phyloP scores from a whole-genome alignment of 805 yeast genomes.

The Saccharomyces jurei region DNA sequence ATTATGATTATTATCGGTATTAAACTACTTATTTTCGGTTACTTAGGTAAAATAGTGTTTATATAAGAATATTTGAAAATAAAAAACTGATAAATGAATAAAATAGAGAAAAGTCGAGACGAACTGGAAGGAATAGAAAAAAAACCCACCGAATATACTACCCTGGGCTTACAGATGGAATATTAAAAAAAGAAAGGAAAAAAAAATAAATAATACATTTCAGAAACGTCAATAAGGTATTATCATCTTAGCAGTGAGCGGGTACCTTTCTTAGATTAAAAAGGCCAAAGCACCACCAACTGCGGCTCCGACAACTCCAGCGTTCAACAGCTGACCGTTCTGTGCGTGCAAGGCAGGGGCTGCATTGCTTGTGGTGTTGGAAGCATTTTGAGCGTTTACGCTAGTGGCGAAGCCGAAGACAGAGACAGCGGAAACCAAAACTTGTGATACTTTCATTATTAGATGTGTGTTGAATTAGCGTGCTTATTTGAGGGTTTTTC shows the following conservation, averaged over 20 bases:
- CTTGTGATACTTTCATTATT: constrained; percentile 8
- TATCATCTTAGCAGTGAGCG: not conserved
- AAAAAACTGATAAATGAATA: not conserved
- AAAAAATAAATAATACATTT: constrained; percentile 1
- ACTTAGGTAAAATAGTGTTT: not conserved
- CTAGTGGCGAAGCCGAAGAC: constrained; percentile 5
- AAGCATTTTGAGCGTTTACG: constrained; percentile 4
- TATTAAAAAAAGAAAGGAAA: not conserved
- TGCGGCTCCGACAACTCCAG: constrained; percentile 10
- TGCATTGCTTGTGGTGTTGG: constrained; percentile 4
- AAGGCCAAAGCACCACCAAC: constrained; percentile 12
- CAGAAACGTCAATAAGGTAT: not conserved
- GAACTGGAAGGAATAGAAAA: not conserved
- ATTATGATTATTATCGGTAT: not conserved
- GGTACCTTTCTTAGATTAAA: constrained; percentile 1
- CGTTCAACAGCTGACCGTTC: not conserved
- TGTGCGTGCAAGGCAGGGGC: constrained; percentile 1
- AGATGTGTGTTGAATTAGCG: not conserved
- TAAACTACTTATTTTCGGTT: not conserved
- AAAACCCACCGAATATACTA: not conserved
- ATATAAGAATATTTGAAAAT: constrained; percentile 1
- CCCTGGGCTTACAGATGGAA: not conserved
- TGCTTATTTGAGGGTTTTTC: not conserved
- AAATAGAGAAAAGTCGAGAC: not conserved
- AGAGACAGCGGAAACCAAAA: constrained; percentile 7